Conservation (phyloP, 75 land plant species). For the Picea sitchensis region DNA sequence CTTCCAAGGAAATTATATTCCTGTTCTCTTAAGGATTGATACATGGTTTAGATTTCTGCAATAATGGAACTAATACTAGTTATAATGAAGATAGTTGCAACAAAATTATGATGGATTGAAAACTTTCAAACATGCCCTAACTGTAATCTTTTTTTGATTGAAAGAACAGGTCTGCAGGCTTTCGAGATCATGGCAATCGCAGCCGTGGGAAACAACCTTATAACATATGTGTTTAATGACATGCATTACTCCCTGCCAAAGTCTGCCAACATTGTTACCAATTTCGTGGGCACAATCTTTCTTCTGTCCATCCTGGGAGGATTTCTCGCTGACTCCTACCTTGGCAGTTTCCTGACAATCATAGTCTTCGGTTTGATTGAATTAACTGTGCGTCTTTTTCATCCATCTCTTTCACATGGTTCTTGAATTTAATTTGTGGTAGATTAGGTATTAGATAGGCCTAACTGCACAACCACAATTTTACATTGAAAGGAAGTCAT, state of each 20-base stretch:
- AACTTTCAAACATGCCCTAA: too few relatives aligned
- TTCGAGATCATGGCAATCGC: constrained; percentile 89
- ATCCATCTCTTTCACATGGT: not conserved
- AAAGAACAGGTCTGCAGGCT: constrained; percentile 63
- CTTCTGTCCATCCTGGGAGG: constrained; percentile 76
- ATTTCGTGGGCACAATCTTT: constrained; percentile 73
- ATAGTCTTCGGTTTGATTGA: constrained; percentile 68
- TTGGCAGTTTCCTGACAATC: constrained; percentile 81
- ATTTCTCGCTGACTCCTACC: constrained; percentile 71
- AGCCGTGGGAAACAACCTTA: constrained; percentile 84
- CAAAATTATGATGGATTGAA: too few relatives aligned
- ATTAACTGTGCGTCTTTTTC: constrained; percentile 44
- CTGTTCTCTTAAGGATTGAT: too few relatives aligned
- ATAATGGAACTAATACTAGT: too few relatives aligned
- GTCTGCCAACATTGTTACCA: constrained; percentile 75
- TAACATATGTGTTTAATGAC: constrained; percentile 77
- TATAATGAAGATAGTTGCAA: too few relatives aligned
- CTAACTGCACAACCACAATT: not conserved
- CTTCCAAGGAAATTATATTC: too few relatives aligned
- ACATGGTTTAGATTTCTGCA: too few relatives aligned
- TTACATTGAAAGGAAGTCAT: not conserved
- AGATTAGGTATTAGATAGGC: not conserved
- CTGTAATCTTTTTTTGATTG: not conserved
- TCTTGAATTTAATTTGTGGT: not conserved
- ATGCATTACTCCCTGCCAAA: constrained; percentile 67